Conservation (phyloP, 2,329 filamentous ascomycete species). For the Trichoderma breve region DNA sequence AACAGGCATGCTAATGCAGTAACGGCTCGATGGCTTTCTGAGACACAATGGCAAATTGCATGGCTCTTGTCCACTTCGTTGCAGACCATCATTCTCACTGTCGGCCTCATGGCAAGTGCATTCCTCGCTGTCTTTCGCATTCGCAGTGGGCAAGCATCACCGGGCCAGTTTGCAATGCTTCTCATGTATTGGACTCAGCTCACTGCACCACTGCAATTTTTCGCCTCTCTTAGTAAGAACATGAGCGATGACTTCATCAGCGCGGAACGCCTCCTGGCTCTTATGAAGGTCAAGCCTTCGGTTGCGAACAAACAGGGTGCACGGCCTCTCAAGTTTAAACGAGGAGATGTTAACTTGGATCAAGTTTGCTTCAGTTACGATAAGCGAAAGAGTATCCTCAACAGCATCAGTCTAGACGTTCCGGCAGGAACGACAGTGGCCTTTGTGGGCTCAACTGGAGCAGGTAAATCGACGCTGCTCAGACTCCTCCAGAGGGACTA, state of each 20-base stretch:
- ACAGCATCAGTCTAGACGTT: constrained; percentile 51
- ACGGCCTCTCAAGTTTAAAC: constrained; percentile 48
- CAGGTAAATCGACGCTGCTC: constrained; percentile 57
- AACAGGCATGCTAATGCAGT: constrained; percentile 53
- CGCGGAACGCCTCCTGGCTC: constrained; percentile 55
- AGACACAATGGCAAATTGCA: constrained; percentile 45
- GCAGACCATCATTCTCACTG: constrained; percentile 63
- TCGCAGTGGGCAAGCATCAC: constrained; percentile 55
- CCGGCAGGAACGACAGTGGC: constrained; percentile 54
- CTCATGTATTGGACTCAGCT: constrained; percentile 74
- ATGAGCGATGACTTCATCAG: constrained; percentile 57
- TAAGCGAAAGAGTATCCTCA: constrained; percentile 57
- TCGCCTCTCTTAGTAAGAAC: constrained; percentile 56
- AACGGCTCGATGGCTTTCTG: constrained; percentile 38
- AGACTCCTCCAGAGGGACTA: constrained; percentile 61
- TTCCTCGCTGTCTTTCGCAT: constrained; percentile 65
- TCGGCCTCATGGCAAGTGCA: constrained; percentile 64
- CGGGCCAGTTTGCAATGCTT: constrained; percentile 69
- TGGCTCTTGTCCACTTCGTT: constrained; percentile 48
- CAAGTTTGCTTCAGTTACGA: constrained; percentile 59
- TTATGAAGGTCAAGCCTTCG: constrained; percentile 57
- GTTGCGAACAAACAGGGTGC: constrained; percentile 53
- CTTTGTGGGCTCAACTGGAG: constrained; percentile 60
- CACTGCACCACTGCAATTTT: constrained; percentile 68
- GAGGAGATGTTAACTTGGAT: constrained; percentile 55